A percentile compares a stretch with the other conserved stretches of the same genome.
Conservation (phyloP, 2,329 filamentous ascomycete species). For the Fusarium nodosum region DNA sequence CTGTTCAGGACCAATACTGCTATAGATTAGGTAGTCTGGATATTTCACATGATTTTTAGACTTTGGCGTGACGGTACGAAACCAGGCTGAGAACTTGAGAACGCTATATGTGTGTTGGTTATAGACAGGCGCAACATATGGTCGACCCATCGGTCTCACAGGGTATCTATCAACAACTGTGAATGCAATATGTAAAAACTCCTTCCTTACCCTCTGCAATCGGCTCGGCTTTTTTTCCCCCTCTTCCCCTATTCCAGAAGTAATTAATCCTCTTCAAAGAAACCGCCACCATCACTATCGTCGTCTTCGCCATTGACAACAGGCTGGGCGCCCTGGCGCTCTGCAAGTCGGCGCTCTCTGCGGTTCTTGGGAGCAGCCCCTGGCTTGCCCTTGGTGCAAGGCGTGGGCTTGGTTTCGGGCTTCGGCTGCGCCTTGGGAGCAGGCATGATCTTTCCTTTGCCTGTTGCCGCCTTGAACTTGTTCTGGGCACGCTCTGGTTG, state of each 20-base stretch:
- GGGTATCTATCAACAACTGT: slow-evolving; percentile 42
- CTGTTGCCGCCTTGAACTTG: slow-evolving; percentile 35
- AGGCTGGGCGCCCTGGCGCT: slow-evolving; percentile 53
- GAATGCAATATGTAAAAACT: slow-evolving; percentile 34
- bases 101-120: slow-evolving; percentile 32
- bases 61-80: not conserved
- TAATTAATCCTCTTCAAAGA: slow-evolving; percentile 63
- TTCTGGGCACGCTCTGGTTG: slow-evolving; percentile 34
- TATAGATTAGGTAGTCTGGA: not conserved
- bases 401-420: slow-evolving; percentile 37
- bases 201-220: not conserved
- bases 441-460: slow-evolving; percentile 38
- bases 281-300: slow-evolving; percentile 68
- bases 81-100: slow-evolving; percentile 16
- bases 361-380: slow-evolving; percentile 53
- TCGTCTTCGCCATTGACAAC: slow-evolving; percentile 58
- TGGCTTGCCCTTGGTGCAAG: slow-evolving; percentile 40
- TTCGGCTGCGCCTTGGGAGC: slow-evolving; percentile 39
- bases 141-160: slow-evolving; percentile 30
- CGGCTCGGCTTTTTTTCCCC: slow-evolving; percentile 9
- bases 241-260: not conserved
- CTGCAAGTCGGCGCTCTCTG: slow-evolving; percentile 54
- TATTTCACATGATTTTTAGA: not conserved
- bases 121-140: slow-evolving; percentile 24
- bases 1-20: not conserved